Evolutionary conservation across 2,329 filamentous ascomycete species (phyloP), one percentile per base, ranked within the genome.

Genomic region (Metarhizium robertsii): DNA sequence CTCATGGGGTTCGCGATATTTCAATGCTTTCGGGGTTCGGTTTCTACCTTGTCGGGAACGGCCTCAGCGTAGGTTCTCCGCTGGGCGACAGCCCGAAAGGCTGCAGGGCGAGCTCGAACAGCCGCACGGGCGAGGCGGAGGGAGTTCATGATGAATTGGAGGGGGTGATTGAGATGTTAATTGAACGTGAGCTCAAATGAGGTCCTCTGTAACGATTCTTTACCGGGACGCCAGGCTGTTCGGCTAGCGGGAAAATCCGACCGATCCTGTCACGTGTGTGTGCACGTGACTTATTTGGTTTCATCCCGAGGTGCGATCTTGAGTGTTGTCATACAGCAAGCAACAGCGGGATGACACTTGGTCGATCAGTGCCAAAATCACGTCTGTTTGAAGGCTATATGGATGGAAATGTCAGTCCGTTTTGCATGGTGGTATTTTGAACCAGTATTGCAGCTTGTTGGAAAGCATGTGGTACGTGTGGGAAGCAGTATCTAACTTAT

Each of bases 11-110:
- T 50, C 53, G 52, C 58, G 54, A 57, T 48, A 56, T 61, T 56
- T 61, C 59, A 61, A 62, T 53, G 59, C 58, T 61, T 58, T 40
- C 55, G 57, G 55, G 59, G 59, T 55, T 56, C 59, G 54, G 59
- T 52, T 57, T 79, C 71, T 74, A 76, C 84, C 85, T 92, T 92
- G 83, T 92, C 89, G 69, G 86, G 78, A 67, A 90, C 85, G 65
- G 88, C 88, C 72, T 92, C 89, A 68, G 89, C 94, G 75, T 99
- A 99, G 68, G 87, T 86, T 81, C 94, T 86, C 75, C 90, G 87
- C 80, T 92, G 88, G 64, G 90, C 69, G 66, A 88, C 85, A 65
- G 84, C 80, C 73, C 86, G 83, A 75, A 92, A 79, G 73, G 86
- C 82, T 69, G 87, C 79, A 71, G 91, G 87, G 69, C 87, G 87